Base-by-base conservation (phyloP, 1,139 yeast species). In the Geotrichum klebahnii region DNA sequence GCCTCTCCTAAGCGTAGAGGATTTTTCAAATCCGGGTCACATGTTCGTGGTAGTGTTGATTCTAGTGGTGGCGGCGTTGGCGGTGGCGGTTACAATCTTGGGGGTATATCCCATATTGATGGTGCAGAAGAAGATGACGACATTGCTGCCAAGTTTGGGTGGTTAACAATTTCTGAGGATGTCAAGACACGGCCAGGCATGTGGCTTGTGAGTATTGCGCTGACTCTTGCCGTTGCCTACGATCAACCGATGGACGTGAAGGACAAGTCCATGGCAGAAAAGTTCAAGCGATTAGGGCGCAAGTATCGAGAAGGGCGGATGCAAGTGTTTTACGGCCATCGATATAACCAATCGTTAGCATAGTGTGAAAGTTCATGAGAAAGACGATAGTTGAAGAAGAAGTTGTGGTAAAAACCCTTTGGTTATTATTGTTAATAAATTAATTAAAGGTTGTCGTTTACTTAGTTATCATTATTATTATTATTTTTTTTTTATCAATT, bases 221-320 rank as follows among this genome's bases (percentile, higher is more conserved):
- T 39, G 17, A 44, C 51, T 20, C 33, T 48, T n/a, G 51, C 51
- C n/a, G 51, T 48, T 5, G 20, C 51, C 9, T 48, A 48, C 34
- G 47, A 39, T 10, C 48, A 44, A 22, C 37, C 40, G 8, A 29
- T 32, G 3, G 51, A 48, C 31, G 23, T 3, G 35, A 38, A 33
- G 43, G 45, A 44, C 17, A 9, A 31, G 24, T 47, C 51, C 12
- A 35, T 48, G 22, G 38, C 31, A 10, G 45, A 38, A 29, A 33
- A 26, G 35, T 19, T 48, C 19, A 44, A 39, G 26, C 42, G 46
- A 3, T 17, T 48, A 10, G 51, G 51, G 24, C 48, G 48, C 17
- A 43, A 38, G 37, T 48, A 48, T n/a, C 17, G 22, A 12, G 48
- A 48, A 5, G 47, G 44, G 12, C 40, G 51, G 10, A 20, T 17